Evolutionary conservation across 352 stramenopile genomes (phyloP).

Genomic region (Phytophthora citrophthora): DNA sequence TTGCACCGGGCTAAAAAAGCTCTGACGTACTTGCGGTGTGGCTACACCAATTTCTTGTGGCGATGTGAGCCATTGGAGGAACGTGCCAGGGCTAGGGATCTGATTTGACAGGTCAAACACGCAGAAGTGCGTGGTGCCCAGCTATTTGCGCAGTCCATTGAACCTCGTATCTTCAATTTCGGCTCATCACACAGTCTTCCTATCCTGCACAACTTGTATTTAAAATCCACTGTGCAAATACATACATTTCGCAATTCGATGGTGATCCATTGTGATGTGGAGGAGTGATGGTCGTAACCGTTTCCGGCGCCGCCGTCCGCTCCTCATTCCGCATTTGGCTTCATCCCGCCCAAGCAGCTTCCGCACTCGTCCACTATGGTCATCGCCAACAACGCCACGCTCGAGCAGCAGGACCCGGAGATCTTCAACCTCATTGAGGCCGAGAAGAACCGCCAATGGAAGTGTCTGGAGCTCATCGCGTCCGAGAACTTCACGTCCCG

Average conservation of each 20-base stretch:
- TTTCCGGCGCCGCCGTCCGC: not conserved
- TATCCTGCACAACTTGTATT: not conserved
- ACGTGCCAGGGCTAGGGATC: slow-evolving; percentile 38
- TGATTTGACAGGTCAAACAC: slow-evolving; percentile 41
- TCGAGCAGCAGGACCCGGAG: slow-evolving; percentile 96
- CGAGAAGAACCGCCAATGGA: slow-evolving; percentile 98
- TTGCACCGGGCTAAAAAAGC: no score
- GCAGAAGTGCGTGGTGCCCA: slow-evolving; percentile 35
- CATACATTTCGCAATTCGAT: slow-evolving; percentile 27
- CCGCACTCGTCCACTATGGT: slow-evolving; percentile 44
- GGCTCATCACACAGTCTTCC: not conserved
- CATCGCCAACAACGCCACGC: slow-evolving; percentile 74
- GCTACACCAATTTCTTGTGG: slow-evolving; percentile 25
- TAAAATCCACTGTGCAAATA: no score
- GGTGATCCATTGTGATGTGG: slow-evolving; percentile 3
- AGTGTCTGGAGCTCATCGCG: slow-evolving; percentile 98
- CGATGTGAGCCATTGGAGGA: slow-evolving; percentile 32
- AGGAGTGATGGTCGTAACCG: slow-evolving; percentile 34
- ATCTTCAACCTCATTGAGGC: slow-evolving; percentile 99
- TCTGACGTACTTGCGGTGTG: not conserved
- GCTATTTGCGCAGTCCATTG: slow-evolving; percentile 28
- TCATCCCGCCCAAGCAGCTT: slow-evolving; percentile 20
- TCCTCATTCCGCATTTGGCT: slow-evolving; percentile 45
- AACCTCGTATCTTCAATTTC: slow-evolving; percentile 25
- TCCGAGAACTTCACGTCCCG: slow-evolving; percentile 99